These are phyloP conservation scores for Cryphonectria nitschkei DNA, from an alignment of 2,329 filamentous ascomycete genomes.

Conservation along the genomic window DNA sequence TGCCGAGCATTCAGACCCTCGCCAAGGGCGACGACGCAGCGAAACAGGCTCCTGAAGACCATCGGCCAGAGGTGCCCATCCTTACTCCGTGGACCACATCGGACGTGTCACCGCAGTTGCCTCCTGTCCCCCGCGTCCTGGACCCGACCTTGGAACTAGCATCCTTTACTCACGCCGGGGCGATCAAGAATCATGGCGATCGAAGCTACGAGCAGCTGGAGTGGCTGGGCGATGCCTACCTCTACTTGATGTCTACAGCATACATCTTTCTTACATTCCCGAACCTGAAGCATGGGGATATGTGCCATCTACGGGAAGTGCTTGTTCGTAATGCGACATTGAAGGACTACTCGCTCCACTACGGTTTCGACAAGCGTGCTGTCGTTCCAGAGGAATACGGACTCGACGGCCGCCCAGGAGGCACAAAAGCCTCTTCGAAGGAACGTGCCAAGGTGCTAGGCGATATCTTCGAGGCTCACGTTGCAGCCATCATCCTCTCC, in stretches of 20 bases:
- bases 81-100: conserved; percentile 55
- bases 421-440: conserved; percentile 50
- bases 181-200: conserved; percentile 41
- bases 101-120: conserved; percentile 53
- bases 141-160: conserved; percentile 63
- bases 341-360: conserved; percentile 68
- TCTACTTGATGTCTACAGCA: conserved; percentile 76
- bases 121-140: conserved; percentile 63
- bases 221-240: conserved; percentile 85
- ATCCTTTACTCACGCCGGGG: conserved; percentile 69
- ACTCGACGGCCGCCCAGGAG: conserved; percentile 39
- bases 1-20: conserved; percentile 24
- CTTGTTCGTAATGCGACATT: conserved; percentile 83
- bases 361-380: conserved; percentile 70
- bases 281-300: conserved; percentile 66
- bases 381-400: conserved; percentile 55
- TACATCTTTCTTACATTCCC: conserved; percentile 77
- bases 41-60: neutral
- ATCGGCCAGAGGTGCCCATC: conserved; percentile 27
- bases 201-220: conserved; percentile 81
- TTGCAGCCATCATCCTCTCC: conserved; percentile 76
- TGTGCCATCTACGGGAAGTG: conserved; percentile 75
- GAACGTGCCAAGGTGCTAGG: conserved; percentile 73
- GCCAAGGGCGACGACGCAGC: conserved; percentile 7
- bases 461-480: conserved; percentile 90